Base-by-base conservation (phyloP, 1,284 basidiomycete genomes). In the Cryptococcus hybrid region DNA sequence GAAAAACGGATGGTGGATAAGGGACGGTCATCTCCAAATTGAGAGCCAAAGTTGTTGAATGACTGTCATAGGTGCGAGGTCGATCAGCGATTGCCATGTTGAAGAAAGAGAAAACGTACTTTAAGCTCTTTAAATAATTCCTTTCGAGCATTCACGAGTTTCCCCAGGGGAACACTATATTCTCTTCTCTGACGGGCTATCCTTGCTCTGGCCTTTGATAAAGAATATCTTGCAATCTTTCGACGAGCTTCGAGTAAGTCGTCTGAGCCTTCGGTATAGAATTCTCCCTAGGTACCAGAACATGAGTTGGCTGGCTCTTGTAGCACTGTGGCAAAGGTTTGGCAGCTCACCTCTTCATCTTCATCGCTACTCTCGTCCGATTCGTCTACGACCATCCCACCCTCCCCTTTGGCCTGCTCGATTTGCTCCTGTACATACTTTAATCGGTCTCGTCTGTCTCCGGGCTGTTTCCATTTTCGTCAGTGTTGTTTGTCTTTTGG, bases 11-110 rank as follows among this genome's bases (percentile, higher is more conserved):
- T 90, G 78, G 91, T 88, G 1, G 92, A 90, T 61, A 99, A 85
- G 1, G 95, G 93, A 51, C 96, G 84, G 63, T 96, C 92, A 72
- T 97, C 96, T 52, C 93, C 95, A 66, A 98, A 92, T 82, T 99
- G 96, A 0, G 95, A 97, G 34, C 96, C 96, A 47, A 98, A 84
- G 68, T 92, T 95, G 49, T 87, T 84, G 75, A 89, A 94, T 72
- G 86, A 88, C 89, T 94, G 68, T 1, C 34, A 9, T n/a, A 36
- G 12, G 43, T 7, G 44, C n/a, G 9, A 42, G 40, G 3, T n/a
- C 9, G 40, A 12, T 51, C 51, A 39, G 47, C 18, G 47, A 18
- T 15, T 30, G 11, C 15, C 46, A 36, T 44, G 42, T 57, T 15
- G 5, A 51, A 52, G 36, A 1, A 18, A 34, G 13, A 49, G 30